phyloP scores from a whole-genome alignment of 2,329 filamentous ascomycete genomes.

The Ilyonectria sp. region DNA sequence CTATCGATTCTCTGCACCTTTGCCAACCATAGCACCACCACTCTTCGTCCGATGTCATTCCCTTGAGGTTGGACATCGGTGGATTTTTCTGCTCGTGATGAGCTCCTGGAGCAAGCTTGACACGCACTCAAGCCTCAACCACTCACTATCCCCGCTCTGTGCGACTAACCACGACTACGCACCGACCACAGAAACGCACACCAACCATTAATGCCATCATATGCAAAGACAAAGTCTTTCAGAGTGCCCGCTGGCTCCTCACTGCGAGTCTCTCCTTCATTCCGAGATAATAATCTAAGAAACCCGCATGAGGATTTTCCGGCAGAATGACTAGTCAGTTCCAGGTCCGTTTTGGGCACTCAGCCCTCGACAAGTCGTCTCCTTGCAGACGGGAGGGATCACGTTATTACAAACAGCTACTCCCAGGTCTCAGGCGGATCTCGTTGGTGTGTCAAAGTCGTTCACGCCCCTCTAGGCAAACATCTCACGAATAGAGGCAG shows the following conservation, averaged over 20 bases:
- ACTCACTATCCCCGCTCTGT: constrained; percentile 2
- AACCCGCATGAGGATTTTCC: constrained; percentile 28
- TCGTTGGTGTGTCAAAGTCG: not conserved
- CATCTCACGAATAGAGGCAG: constrained; percentile 13
- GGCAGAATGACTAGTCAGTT: constrained; percentile 17
- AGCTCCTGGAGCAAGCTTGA: constrained; percentile 1
- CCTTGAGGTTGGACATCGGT: not conserved
- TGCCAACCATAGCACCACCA: not conserved
- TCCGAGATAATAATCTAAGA: constrained; percentile 11
- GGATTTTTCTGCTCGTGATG: not conserved
- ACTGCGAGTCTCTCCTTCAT: constrained; percentile 12
- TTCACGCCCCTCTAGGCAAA: constrained; percentile 7
- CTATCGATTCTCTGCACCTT: not conserved
- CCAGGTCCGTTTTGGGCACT: constrained; percentile 19
- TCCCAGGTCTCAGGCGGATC: not conserved
- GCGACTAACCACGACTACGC: constrained; percentile 1
- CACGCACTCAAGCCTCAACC: constrained; percentile 6
- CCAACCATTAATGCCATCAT: not conserved
- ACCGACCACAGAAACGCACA: constrained; percentile 12
- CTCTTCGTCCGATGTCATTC: not conserved
- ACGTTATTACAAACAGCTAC: constrained; percentile 43
- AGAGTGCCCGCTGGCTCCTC: constrained; percentile 3
- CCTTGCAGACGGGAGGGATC: constrained; percentile 42
- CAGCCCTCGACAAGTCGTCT: constrained; percentile 27
- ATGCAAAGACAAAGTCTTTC: constrained; percentile 4